Evolutionary conservation across 805 yeast species (phyloP).

Genomic region (Maudiozyma bulderi): DNA sequence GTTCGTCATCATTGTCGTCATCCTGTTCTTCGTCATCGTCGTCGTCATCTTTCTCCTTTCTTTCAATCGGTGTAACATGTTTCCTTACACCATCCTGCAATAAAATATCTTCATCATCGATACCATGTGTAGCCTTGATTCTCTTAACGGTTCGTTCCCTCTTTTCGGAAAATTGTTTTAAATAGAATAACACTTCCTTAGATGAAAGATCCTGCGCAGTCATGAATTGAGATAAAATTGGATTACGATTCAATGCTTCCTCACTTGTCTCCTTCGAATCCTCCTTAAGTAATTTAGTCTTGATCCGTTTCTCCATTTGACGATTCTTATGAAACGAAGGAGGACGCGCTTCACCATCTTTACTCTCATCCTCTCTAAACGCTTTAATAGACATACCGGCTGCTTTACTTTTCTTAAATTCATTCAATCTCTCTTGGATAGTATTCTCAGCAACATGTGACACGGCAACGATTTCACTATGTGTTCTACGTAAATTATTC

Average conservation of each 20-base stretch:
- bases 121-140: slow-evolving; percentile 26
- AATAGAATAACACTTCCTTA: slow-evolving; percentile 33
- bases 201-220: slow-evolving; percentile 38
- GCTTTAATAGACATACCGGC: slow-evolving; percentile 63
- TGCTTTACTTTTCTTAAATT: slow-evolving; percentile 69
- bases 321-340: slow-evolving; percentile 72
- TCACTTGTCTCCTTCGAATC: slow-evolving; percentile 29
- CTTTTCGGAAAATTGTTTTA: slow-evolving; percentile 26
- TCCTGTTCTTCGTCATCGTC: slow-evolving; percentile 2
- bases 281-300: slow-evolving; percentile 24
- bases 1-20: too few relatives aligned
- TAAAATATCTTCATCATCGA: slow-evolving; percentile 20
- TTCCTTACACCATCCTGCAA: not conserved
- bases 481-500: slow-evolving; percentile 89
- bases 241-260: slow-evolving; percentile 34
- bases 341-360: slow-evolving; percentile 44
- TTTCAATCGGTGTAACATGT: slow-evolving; percentile 9
- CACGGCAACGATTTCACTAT: slow-evolving; percentile 87
- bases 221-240: slow-evolving; percentile 35
- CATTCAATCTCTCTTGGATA: slow-evolving; percentile 79
- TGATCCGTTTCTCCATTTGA: slow-evolving; percentile 36
- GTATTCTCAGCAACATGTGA: slow-evolving; percentile 95
- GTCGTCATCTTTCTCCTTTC: slow-evolving; percentile 7
- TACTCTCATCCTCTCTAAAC: slow-evolving; percentile 41
- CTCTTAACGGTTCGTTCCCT: slow-evolving; percentile 21